Percentiles rank a stretch among this genome's conserved stretches.
These are phyloP conservation scores for Globisporangium cylindrosporum DNA, from an alignment of 352 stramenopile species.

Conservation along the genomic window DNA sequence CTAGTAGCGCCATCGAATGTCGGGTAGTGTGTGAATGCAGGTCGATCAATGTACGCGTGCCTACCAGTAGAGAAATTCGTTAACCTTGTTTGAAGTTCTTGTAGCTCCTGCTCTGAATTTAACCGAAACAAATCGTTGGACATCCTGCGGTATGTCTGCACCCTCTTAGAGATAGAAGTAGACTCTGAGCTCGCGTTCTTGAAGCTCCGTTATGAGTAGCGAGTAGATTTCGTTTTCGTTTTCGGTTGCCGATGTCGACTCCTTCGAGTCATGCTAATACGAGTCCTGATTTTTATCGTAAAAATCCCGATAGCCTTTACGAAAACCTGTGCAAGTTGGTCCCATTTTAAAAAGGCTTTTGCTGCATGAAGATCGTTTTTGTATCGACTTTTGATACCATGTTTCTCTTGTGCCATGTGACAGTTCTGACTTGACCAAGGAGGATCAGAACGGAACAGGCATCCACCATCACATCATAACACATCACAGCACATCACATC, in stretches of 20 bases:
- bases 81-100: not conserved
- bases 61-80: not conserved
- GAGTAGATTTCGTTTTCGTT: too few relatives aligned
- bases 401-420: not conserved
- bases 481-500: not conserved
- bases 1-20: slow-evolving; percentile 26
- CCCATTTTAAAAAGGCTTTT: not conserved
- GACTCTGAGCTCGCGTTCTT: too few relatives aligned
- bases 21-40: not conserved
- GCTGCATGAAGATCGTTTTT: not conserved
- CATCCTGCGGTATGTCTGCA: too few relatives aligned
- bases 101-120: not conserved
- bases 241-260: too few relatives aligned
- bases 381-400: not conserved
- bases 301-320: too few relatives aligned
- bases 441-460: slow-evolving; percentile 7
- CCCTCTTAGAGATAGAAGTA: too few relatives aligned
- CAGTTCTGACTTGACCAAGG: not conserved
- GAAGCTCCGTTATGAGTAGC: too few relatives aligned
- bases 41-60: not conserved
- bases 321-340: not conserved
- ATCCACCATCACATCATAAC: not conserved
- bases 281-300: too few relatives aligned
- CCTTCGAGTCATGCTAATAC: too few relatives aligned
- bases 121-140: too few relatives aligned